These are phyloP conservation scores for Helicocarpus griseus DNA, from an alignment of 2,329 filamentous ascomycete genomes.

Conservation along the genomic window DNA sequence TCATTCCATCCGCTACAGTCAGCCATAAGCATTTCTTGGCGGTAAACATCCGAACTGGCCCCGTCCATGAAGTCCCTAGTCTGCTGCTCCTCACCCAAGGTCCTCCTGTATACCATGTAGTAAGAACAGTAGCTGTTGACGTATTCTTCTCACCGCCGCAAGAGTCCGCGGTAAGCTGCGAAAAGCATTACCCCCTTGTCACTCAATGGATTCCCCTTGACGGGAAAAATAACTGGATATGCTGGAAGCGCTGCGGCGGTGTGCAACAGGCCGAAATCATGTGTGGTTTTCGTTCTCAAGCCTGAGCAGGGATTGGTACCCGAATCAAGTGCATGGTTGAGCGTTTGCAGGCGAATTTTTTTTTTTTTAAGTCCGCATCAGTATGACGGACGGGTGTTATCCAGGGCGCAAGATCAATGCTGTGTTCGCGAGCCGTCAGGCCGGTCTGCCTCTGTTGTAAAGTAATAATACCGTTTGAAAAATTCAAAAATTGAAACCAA, in stretches of 20 bases:
- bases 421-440: constrained; percentile 88
- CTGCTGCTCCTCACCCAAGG: constrained; percentile 81
- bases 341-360: constrained; percentile 73
- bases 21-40: constrained; percentile 91
- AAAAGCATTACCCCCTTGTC: constrained; percentile 65
- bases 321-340: constrained; percentile 70
- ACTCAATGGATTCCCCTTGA: constrained; percentile 78
- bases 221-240: constrained; percentile 81
- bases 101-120: constrained; percentile 75
- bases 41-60: constrained; percentile 88
- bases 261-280: constrained; percentile 73
- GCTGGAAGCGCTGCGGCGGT: constrained; percentile 70
- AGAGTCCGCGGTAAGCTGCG: constrained; percentile 72
- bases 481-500: too few species aligned
- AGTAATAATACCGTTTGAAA: too few species aligned
- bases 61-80: constrained; percentile 82
- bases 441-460: constrained; percentile 77
- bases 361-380: constrained; percentile 79
- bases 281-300: too few species aligned
- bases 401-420: constrained; percentile 78
- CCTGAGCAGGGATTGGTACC: constrained; percentile 87
- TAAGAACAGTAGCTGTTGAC: constrained; percentile 78
- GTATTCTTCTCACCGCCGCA: constrained; percentile 70
- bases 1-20: constrained; percentile 88
- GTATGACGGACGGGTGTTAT: constrained; percentile 79